Base-by-base conservation (phyloP, 2,329 filamentous ascomycete genomes). In the Penicillium polonicum region DNA sequence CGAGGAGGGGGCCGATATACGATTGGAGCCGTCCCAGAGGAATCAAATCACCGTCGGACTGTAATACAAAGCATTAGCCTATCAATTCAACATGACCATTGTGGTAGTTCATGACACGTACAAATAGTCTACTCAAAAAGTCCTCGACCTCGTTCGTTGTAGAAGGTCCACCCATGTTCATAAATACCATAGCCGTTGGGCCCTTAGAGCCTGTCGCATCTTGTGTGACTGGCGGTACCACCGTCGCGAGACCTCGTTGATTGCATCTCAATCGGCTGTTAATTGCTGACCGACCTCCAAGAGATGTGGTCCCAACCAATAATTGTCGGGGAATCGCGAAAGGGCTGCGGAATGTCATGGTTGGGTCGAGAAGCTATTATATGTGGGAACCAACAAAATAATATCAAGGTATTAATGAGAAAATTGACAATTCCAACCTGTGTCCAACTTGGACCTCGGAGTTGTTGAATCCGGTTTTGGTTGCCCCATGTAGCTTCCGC, bases 101-200 rank as follows among this genome's bases (percentile, higher is more conserved):
- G 23, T 9, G 29, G 23, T 5, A 4, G 15, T 42, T 39, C 6
- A 15, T 25, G 27, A 48, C 21, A 77, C 89, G 58, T 84, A 96
- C 93, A 78, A 99, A 99, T 65, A 99, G 81, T 67, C 92, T 87
- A 74, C 89, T 94, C 48, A 99, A 79, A 72, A 97, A 99, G 75
- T 88, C 86, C 67, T 88, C 88, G 36, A 99, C 94, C 79, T 99
- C 92, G 65, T 88, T 85, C 5, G 88, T 89, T 4, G 90, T 96
- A 1, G 91, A 90, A 3, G 94, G 94, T 0, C 94, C 94, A 59
- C 94, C 94, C 94, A 99, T 99, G 78, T 99, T 99, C 79, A 99
- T 85, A 71, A 99, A 97, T 15, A 99, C 94, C 86, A 99, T 97
- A 43, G 94, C 94, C 5, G 94, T 99, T 8, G 92, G 92, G 0